Conservation (phyloP, 2,329 filamentous ascomycete genomes). For the Fusarium sp. region DNA sequence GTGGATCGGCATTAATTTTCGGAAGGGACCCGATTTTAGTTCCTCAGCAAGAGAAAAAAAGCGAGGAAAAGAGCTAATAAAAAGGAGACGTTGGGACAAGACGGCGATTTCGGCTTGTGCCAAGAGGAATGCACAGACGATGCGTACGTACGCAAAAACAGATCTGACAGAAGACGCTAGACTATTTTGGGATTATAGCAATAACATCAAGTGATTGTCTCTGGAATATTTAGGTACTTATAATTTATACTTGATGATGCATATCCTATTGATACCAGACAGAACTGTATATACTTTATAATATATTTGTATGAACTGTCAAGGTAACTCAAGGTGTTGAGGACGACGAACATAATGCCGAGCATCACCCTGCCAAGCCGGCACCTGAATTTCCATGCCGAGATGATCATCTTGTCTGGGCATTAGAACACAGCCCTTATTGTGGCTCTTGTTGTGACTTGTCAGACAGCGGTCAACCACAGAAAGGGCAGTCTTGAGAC, state of each 20-base stretch:
- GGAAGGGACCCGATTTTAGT: not conserved
- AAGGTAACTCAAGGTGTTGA: not conserved
- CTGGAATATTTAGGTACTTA: not conserved
- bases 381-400: conserved; percentile 12
- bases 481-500: not conserved
- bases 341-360: not conserved
- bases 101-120: conserved; percentile 25
- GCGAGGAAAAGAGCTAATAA: not conserved
- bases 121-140: conserved; percentile 24
- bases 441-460: not conserved
- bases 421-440: not conserved
- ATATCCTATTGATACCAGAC: too few relatives aligned
- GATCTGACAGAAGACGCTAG: not conserved
- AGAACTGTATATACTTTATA: not conserved
- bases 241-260: not conserved
- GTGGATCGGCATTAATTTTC: conserved; percentile 10
- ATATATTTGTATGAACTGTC: not conserved
- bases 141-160: conserved; percentile 5
- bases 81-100: not conserved
- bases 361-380: conserved; percentile 19
- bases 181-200: not conserved
- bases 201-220: too few relatives aligned
- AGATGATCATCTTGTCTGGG: not conserved
- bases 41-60: not conserved
- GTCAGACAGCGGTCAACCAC: not conserved